These are phyloP conservation scores for Lonicera japonica DNA, from an alignment of 129 eudicot genomes.

Conservation along the genomic window DNA sequence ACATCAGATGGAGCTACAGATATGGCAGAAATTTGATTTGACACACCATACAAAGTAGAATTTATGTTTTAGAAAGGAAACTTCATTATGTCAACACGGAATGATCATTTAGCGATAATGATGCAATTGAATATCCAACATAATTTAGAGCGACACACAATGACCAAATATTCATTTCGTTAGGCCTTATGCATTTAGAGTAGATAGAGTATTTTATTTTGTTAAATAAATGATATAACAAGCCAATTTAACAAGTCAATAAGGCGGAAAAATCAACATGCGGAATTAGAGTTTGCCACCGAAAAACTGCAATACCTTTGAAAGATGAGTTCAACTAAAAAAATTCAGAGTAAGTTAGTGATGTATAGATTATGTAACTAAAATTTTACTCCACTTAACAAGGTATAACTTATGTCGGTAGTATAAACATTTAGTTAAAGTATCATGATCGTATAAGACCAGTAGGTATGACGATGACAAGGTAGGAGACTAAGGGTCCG, in stretches of 20 bases:
- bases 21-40: too few species aligned
- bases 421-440: too few species aligned
- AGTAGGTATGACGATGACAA: too few species aligned
- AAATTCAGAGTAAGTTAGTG: background rate
- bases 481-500: too few species aligned
- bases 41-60: too few species aligned
- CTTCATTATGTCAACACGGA: background rate
- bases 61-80: background rate
- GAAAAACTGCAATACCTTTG: background rate
- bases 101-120: background rate
- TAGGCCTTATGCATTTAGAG: background rate
- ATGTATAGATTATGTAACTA: constrained; percentile 3
- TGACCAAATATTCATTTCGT: too few species aligned
- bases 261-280: background rate
- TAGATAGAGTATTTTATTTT: background rate
- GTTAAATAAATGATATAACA: background rate
- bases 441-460: too few species aligned
- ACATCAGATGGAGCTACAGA: too few species aligned
- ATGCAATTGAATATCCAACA: background rate
- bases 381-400: too few species aligned
- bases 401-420: too few species aligned
- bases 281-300: background rate
- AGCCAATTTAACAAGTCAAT: too few species aligned
- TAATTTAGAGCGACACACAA: background rate
- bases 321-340: background rate